phyloP scores from a whole-genome alignment of 352 stramenopile species.

The Phytophthora brassicae region DNA sequence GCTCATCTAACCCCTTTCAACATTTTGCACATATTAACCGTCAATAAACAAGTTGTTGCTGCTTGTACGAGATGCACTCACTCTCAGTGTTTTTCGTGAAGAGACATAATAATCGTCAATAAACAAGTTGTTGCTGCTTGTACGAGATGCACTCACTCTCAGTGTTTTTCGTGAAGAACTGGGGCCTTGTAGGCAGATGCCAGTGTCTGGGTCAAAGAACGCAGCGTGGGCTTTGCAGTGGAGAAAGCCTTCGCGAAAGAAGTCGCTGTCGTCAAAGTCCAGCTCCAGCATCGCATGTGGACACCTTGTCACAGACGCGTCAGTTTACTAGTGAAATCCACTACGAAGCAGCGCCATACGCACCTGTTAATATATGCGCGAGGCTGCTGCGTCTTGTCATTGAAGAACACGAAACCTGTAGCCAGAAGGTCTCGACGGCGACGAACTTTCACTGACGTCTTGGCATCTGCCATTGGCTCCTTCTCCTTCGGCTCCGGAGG shows the following conservation, averaged over 20 bases:
- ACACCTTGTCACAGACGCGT: constrained; percentile 35
- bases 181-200: constrained; percentile 64
- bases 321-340: too few species aligned
- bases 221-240: constrained; percentile 82
- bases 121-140: too few species aligned
- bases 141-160: constrained; percentile 35
- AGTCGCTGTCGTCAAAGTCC: constrained; percentile 80
- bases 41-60: too few species aligned
- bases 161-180: constrained; percentile 42
- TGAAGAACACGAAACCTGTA: constrained; percentile 73
- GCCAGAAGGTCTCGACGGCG: constrained; percentile 31
- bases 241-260: constrained; percentile 78
- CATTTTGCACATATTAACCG: neutral
- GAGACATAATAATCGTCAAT: constrained; percentile 5
- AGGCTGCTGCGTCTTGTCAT: constrained; percentile 39
- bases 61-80: too few species aligned
- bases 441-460: constrained; percentile 6
- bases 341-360: too few species aligned
- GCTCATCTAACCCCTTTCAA: constrained; percentile 37
- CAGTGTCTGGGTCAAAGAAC: constrained; percentile 79
- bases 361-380: constrained; percentile 64
- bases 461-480: neutral
- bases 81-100: constrained; percentile 37
- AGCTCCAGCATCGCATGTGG: constrained; percentile 73
- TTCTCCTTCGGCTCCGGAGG: constrained; percentile 6